Evolutionary conservation across 306 rosid genomes (phyloP), one percentile per base, ranked within the genome.

Genomic region (Glycine latifolia): DNA sequence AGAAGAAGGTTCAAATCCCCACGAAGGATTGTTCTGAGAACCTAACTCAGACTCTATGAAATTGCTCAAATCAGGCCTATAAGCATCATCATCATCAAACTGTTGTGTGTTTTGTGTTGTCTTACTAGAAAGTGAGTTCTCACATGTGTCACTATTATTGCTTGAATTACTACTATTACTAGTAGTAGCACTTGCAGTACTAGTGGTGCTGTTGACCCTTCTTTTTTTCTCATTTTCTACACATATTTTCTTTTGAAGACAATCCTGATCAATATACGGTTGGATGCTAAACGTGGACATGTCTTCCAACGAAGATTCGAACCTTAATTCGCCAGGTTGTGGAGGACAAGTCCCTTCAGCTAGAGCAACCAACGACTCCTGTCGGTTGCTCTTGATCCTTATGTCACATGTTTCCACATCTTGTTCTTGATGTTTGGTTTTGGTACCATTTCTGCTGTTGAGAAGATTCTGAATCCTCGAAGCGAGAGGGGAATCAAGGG

Each of bases 401-500:
- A 81, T 78, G 20, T 56, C 7, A 58, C 84, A 12, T 10, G 78
- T 16, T 20, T 52, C 17, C n/a, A 8, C 78, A 20, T 13, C 70
- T 52, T 80, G 47, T 5, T 84, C 17, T 52, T 75, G 60, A 26
- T 26, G 31, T 33, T 66, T 82, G 47, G 33, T 46, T 20, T 66
- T 82, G 47, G 33, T 46, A n/a, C 67, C 77, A 68, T 87, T 90
- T 39, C 73, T 88, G 71, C 48, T 86, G 85, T 84, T 87, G 10
- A 94, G 91, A 6, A 94, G 91, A 65, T 76, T 87, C 8, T 82
- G 77, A 56, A 94, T 92, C 17, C 98, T 79, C 15, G 88, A 88
- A 67, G 97, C 97, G 8, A 94, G 88, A 71, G 98, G 97, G 15
- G 98, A 91, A 78, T 92, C 90, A 3, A 77, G 16, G 9, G 94